phyloP scores from a whole-genome alignment of 225 moss, liverwort and hornwort genomes.

The Pseudoscleropodium purum region DNA sequence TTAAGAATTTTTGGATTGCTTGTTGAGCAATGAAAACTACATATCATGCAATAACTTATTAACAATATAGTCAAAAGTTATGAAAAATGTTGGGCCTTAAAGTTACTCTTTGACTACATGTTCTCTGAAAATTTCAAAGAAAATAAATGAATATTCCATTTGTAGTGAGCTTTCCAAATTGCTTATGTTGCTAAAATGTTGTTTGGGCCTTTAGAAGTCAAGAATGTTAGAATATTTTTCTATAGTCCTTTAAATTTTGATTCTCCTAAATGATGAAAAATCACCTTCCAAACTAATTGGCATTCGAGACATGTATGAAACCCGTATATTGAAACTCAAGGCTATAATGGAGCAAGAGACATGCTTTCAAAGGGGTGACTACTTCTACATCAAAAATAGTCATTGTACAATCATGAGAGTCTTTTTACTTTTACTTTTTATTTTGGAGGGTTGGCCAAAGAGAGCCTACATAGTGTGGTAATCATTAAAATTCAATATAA shows the following conservation, averaged over 20 bases:
- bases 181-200: too few relatives aligned
- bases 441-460: neutral
- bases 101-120: too few relatives aligned
- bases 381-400: neutral
- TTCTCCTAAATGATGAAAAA: neutral
- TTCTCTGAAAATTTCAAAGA: too few relatives aligned
- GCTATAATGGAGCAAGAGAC: rapidly evolving
- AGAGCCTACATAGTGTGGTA: rapidly evolving
- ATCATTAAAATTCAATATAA: neutral
- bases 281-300: neutral
- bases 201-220: too few relatives aligned
- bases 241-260: neutral
- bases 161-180: too few relatives aligned
- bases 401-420: rapidly evolving
- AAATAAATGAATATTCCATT: too few relatives aligned
- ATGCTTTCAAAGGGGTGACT: rapidly evolving
- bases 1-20: too few relatives aligned
- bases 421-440: neutral
- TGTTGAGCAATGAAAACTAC: too few relatives aligned
- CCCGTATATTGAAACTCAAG: neutral
- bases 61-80: too few relatives aligned
- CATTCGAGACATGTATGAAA: rapidly evolving
- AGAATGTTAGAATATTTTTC: too few relatives aligned
- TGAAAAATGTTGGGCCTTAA: too few relatives aligned
- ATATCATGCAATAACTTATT: too few relatives aligned